Conservation (phyloP, 257 asterid species). For the Ajuga chamaepitys region DNA sequence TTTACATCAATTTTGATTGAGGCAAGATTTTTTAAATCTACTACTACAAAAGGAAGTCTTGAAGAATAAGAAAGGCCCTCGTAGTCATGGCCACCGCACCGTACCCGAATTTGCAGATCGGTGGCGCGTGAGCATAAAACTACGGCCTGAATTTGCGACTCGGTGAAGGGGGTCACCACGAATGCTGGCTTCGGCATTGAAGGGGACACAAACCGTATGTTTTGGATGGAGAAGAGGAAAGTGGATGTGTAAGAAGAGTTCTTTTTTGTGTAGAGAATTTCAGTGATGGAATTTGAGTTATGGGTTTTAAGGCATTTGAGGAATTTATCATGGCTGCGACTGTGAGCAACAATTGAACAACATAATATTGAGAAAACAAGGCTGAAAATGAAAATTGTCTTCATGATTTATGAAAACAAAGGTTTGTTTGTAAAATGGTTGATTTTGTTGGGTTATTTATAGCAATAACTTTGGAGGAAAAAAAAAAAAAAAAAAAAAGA, state of each 20-base stretch:
- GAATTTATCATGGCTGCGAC: constrained; percentile 1
- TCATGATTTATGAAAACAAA: too few species aligned
- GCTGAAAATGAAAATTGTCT: not conserved
- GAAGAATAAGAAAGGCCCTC: constrained; percentile 42
- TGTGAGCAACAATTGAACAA: not conserved
- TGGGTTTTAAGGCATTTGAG: constrained; percentile 23
- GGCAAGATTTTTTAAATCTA: constrained; percentile 29
- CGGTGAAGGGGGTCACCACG: constrained; percentile 18
- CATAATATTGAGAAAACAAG: constrained; percentile 8
- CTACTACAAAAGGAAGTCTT: constrained; percentile 16
- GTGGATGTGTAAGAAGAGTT: constrained; percentile 23
- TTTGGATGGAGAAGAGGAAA: constrained; percentile 27
- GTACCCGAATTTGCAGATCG: constrained; percentile 16
- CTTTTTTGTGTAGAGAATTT: constrained; percentile 5
- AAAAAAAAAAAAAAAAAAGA: too few species aligned
- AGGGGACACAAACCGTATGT: constrained; percentile 23
- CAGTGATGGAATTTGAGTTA: constrained; percentile 9
- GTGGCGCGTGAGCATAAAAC: constrained; percentile 20
- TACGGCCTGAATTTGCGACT: constrained; percentile 15
- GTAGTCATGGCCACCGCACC: constrained; percentile 48
- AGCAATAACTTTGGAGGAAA: too few species aligned
- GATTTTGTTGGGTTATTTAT: too few species aligned
- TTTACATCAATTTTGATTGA: constrained; percentile 11
- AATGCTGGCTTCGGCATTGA: constrained; percentile 24
- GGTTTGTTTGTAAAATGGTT: too few species aligned